A percentile compares a stretch with the other conserved stretches of the same genome.
Evolutionary conservation across 345 rosid species (phyloP).

Genomic region (Rhizophora mangle): DNA sequence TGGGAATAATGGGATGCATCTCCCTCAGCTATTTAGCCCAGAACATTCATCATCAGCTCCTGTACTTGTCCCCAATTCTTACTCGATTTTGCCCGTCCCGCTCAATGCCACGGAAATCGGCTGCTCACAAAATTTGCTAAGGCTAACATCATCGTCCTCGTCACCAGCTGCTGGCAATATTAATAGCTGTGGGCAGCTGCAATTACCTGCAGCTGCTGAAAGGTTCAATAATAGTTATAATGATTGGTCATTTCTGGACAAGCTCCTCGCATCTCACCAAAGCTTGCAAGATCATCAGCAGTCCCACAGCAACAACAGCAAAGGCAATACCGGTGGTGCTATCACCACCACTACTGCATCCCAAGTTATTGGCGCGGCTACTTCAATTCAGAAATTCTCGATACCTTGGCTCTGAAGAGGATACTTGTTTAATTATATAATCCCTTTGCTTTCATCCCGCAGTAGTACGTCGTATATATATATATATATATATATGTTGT

Average conservation of each 20-base stretch:
- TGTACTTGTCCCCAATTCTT: constrained; percentile 11
- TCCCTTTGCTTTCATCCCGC: neutral
- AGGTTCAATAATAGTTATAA: constrained; percentile 33
- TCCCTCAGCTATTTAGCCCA: constrained; percentile 76
- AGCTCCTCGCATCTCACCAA: constrained; percentile 67
- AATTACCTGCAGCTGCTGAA: constrained; percentile 16
- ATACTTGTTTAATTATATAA: constrained; percentile 28
- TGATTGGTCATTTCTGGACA: constrained; percentile 87
- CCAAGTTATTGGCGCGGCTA: constrained; percentile 33
- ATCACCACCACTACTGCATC: constrained; percentile 13
- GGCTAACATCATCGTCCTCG: constrained; percentile 42
- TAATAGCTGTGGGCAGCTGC: constrained; percentile 15
- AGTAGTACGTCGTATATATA: neutral
- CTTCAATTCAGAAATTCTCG: constrained; percentile 50
- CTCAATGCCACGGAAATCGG: constrained; percentile 45
- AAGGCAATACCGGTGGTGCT: too few relatives aligned
- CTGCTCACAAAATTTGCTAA: constrained; percentile 65
- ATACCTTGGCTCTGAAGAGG: constrained; percentile 49
- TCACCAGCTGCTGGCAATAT: too few relatives aligned
- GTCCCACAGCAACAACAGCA: constrained; percentile 12
- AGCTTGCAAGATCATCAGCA: constrained; percentile 17
- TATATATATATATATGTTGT: too few relatives aligned
- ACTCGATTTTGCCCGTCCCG: constrained; percentile 31
- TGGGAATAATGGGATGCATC: constrained; percentile 51
- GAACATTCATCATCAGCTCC: constrained; percentile 40